Conservation (phyloP, 106 monocot genomes). For the Platanthera zijinensis region DNA sequence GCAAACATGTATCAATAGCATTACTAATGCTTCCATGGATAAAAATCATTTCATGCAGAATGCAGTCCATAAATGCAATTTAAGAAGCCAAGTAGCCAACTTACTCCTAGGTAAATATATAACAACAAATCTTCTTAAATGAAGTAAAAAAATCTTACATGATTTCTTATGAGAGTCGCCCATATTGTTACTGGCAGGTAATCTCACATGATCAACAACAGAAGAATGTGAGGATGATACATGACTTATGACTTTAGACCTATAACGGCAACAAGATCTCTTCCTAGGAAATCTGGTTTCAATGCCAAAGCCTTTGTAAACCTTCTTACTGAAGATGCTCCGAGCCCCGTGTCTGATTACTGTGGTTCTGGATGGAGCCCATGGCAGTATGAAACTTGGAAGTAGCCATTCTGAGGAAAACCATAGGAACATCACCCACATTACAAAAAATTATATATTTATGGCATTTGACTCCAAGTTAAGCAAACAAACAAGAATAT, state of each 20-base stretch:
- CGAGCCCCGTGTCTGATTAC: not conserved
- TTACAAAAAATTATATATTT: not conserved
- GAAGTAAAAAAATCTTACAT: conserved; percentile 28
- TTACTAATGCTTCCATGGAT: not conserved
- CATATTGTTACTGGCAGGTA: conserved; percentile 15
- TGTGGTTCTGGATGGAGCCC: conserved; percentile 14
- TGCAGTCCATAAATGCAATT: not conserved
- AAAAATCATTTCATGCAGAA: not conserved
- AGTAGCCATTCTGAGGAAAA: conserved; percentile 28
- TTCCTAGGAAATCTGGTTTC: conserved; percentile 17
- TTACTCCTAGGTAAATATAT: not conserved
- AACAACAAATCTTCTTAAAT: not conserved
- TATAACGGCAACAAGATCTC: conserved; percentile 6
- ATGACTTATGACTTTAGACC: conserved; percentile 24
- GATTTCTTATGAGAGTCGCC: conserved; percentile 45
- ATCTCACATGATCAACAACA: conserved; percentile 34
- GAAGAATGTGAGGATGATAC: conserved; percentile 41
- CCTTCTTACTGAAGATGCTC: conserved; percentile 14
- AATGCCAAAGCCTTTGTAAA: conserved; percentile 20
- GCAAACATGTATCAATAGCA: not conserved
- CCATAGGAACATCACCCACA: not conserved
- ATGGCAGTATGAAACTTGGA: conserved; percentile 19
- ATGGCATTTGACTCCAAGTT: not conserved
- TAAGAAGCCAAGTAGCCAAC: not conserved
- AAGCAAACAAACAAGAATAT: too few relatives aligned